Percentiles rank a stretch among this genome's conserved stretches.
Conservation (phyloP, 2,329 filamentous ascomycete species). For the Xylogone sp. region DNA sequence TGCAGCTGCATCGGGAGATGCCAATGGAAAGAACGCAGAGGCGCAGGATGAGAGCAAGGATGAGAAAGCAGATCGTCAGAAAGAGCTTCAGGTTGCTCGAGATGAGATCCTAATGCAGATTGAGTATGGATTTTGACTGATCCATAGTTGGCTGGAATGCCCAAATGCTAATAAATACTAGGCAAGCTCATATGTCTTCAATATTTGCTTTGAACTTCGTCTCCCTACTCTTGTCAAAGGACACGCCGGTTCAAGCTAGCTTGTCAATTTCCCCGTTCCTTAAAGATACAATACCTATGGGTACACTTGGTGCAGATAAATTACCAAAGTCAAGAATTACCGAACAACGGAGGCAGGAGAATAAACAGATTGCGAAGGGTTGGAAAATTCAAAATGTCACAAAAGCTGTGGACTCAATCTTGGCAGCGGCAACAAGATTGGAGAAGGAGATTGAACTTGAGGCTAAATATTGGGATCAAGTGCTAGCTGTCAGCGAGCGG, state of each 20-base stretch:
- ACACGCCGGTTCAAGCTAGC: conserved; percentile 66
- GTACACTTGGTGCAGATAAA: conserved; percentile 67
- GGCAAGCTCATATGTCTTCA: conserved; percentile 53
- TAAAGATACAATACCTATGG: conserved; percentile 68
- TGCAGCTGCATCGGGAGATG: conserved; percentile 33
- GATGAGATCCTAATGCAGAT: conserved; percentile 56
- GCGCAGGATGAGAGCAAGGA: conserved; percentile 45
- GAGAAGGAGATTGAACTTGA: conserved; percentile 76
- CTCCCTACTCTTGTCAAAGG: conserved; percentile 79
- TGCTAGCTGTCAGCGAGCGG: conserved; percentile 74
- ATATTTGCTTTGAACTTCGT: conserved; percentile 76
- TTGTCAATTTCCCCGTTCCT: conserved; percentile 67
- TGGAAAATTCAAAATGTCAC: conserved; percentile 78
- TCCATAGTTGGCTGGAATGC: not conserved
- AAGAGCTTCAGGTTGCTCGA: conserved; percentile 40
- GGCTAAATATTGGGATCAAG: conserved; percentile 83
- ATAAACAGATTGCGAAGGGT: conserved; percentile 57
- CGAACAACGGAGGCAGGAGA: conserved; percentile 50
- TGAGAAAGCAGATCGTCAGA: conserved; percentile 31
- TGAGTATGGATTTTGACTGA: conserved; percentile 39
- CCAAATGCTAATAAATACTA: conserved; percentile 16
- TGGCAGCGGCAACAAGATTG: conserved; percentile 68
- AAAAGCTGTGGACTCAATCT: conserved; percentile 67
- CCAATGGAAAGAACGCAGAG: conserved; percentile 34
- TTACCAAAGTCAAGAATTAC: conserved; percentile 58